Percentiles rank a stretch among this genome's conserved stretches.
Evolutionary conservation across 805 yeast genomes (phyloP).

Genomic region (Ogataea thermomethanolica): DNA sequence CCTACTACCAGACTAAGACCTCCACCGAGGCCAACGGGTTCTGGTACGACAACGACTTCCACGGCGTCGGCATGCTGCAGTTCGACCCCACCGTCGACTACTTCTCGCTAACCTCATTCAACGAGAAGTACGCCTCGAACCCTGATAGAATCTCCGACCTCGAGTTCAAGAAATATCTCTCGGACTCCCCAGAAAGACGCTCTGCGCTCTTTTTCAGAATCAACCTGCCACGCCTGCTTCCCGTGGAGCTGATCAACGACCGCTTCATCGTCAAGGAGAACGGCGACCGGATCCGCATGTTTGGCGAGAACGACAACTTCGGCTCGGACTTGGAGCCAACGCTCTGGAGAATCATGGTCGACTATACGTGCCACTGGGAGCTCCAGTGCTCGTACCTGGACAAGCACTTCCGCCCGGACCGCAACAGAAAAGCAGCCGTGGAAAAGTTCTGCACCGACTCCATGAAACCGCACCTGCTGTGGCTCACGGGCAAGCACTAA

Average conservation of each 20-base stretch:
- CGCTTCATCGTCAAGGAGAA: conserved; percentile 30
- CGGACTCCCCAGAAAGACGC: conserved; percentile 25
- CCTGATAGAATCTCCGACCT: conserved; percentile 18
- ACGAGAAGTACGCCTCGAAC: conserved; percentile 21
- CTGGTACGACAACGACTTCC: conserved; percentile 33
- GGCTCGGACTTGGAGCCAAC: conserved; percentile 22
- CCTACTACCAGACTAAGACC: conserved; percentile 45
- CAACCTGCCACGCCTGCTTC: conserved; percentile 33
- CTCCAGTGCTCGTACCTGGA: conserved; percentile 27
- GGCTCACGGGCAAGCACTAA: conserved; percentile 25
- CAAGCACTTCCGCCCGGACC: conserved; percentile 23
- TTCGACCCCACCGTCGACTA: conserved; percentile 47
- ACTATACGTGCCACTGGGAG: conserved; percentile 29
- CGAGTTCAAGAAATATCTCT: conserved; percentile 20
- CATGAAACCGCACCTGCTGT: conserved; percentile 29
- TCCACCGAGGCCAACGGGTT: conserved; percentile 49
- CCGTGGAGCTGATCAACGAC: conserved; percentile 30
- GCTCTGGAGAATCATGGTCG: conserved; percentile 33
- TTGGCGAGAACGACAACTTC: conserved; percentile 23
- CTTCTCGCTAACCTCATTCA: conserved; percentile 23
- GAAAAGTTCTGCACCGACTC: conserved; percentile 24
- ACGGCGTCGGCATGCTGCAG: conserved; percentile 53
- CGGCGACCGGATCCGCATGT: conserved; percentile 31
- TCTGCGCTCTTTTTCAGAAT: conserved; percentile 29
- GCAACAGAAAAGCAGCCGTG: conserved; percentile 11